Evolutionary conservation across 108 stramenopile genomes (phyloP).

Genomic region (Nitzschia sp.): DNA sequence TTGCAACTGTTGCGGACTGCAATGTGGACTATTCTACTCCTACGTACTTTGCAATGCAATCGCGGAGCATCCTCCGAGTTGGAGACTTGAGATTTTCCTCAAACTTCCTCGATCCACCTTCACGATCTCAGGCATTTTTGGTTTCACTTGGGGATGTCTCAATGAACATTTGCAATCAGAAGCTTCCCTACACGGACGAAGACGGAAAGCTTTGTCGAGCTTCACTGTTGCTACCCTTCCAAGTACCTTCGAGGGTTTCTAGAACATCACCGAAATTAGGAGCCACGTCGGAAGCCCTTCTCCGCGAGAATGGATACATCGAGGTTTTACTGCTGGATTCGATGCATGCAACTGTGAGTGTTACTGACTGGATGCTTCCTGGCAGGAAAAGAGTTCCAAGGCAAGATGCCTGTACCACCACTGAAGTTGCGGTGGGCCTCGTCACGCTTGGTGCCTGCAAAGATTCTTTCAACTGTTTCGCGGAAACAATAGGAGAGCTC

Average conservation of each 20-base stretch:
- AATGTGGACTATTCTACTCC: slow-evolving; percentile 74
- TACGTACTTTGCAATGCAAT: slow-evolving; percentile 39
- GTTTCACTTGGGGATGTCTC: slow-evolving; percentile 64
- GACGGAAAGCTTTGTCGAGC: slow-evolving; percentile 49
- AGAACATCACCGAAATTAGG: slow-evolving; percentile 11
- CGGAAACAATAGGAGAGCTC: slow-evolving; percentile 60
- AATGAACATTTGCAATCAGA: slow-evolving; percentile 48
- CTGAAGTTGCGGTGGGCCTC: slow-evolving; percentile 53
- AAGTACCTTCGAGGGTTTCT: neutral
- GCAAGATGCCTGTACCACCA: slow-evolving; percentile 43
- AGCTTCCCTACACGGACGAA: slow-evolving; percentile 56
- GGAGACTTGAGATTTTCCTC: slow-evolving; percentile 70
- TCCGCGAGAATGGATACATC: slow-evolving; percentile 58
- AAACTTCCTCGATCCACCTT: slow-evolving; percentile 61
- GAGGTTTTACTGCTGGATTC: slow-evolving; percentile 62
- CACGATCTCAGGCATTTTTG: slow-evolving; percentile 49
- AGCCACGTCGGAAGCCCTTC: slow-evolving; percentile 41
- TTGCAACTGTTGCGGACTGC: slow-evolving; percentile 64
- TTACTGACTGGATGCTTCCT: neutral
- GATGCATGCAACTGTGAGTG: slow-evolving; percentile 47
- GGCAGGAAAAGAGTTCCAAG: neutral
- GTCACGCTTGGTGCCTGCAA: slow-evolving; percentile 60
- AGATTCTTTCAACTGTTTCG: slow-evolving; percentile 79
- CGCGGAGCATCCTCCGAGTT: slow-evolving; percentile 58
- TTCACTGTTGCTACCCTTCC: slow-evolving; percentile 1